Percentiles rank a stretch among this genome's conserved stretches.
These are phyloP conservation scores for Penicillium italicum DNA, from an alignment of 2,329 filamentous ascomycete genomes.

Conservation along the genomic window DNA sequence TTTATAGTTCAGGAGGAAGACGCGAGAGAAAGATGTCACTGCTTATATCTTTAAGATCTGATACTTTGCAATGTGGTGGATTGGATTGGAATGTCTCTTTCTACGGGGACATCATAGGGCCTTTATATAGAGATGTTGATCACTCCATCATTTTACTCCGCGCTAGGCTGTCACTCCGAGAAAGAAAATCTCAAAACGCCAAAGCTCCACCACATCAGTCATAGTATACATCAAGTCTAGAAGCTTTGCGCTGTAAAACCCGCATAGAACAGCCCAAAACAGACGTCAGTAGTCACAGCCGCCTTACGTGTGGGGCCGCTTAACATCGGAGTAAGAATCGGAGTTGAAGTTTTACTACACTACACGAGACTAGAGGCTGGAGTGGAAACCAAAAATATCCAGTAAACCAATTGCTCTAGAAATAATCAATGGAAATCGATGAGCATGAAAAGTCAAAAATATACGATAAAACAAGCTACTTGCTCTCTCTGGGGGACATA, in stretches of 20 bases:
- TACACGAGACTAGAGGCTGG: neutral
- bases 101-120: neutral
- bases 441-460: neutral
- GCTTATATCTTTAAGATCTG: neutral
- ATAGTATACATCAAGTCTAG: neutral
- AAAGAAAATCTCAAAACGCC: neutral
- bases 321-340: slow-evolving; percentile 2
- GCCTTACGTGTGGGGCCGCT: neutral
- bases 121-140: slow-evolving; percentile 4
- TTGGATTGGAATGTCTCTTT: neutral
- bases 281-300: neutral
- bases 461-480: slow-evolving; percentile 1
- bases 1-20: neutral
- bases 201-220: neutral
- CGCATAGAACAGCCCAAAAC: neutral
- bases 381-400: neutral
- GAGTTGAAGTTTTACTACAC: neutral
- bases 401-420: neutral
- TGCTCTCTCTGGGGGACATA: neutral
- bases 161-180: neutral
- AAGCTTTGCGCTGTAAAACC: neutral
- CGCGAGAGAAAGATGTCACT: neutral
- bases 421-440: neutral
- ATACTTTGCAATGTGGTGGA: neutral
- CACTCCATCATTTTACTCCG: neutral